Base-by-base conservation (phyloP, 1,284 basidiomycete species). In the Paramarasmius palmivorus region DNA sequence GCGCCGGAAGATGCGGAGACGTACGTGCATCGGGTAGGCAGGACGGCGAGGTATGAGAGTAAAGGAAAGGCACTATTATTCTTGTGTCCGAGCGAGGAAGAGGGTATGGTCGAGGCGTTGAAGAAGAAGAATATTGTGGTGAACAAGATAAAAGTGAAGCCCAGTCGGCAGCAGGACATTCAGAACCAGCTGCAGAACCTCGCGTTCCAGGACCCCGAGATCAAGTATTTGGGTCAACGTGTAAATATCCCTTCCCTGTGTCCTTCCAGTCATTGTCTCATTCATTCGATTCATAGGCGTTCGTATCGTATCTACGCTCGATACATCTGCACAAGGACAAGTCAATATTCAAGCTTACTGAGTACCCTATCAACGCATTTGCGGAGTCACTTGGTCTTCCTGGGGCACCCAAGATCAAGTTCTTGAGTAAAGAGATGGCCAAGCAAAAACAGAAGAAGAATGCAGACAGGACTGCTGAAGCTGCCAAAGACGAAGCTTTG, bases 1-100 rank as follows among this genome's bases (percentile, higher is more conserved):
- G 93, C 92, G 22, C 96, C 96, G 0, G 96, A 99, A 71, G 95
- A 98, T 65, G 92, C 90, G n/a, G 95, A 97, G 57, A 98, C 94
- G 10, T 99, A 99, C 69, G 94, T 99, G 45, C 96, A 99, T 69
- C 87, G 96, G 22, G 96, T 99, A 1, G 96, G 96, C 1, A 80
- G 96, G 50, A 99, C 96, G 8, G 97, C 96, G 35, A 79, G 96
- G 45, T 98, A 98, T 68, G 88, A 95, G 64, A 89, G 88, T 58
- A 88, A 90, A 37, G 97, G 97, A 1, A 94, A 95, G 67, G 89
- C 86, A 0, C 71, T 99, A 50, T 71, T 97, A 57, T 78, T 99
- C 52, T 71, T 98, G 12, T 73, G 89, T 60, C 95, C 96, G 1
- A 94, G 88, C 65, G 96, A 99, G 69, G 93, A 98, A 71, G 84